Evolutionary conservation across 441 rosid genomes (phyloP), one percentile per base, ranked within the genome.

Genomic region (Erodium moschatum): DNA sequence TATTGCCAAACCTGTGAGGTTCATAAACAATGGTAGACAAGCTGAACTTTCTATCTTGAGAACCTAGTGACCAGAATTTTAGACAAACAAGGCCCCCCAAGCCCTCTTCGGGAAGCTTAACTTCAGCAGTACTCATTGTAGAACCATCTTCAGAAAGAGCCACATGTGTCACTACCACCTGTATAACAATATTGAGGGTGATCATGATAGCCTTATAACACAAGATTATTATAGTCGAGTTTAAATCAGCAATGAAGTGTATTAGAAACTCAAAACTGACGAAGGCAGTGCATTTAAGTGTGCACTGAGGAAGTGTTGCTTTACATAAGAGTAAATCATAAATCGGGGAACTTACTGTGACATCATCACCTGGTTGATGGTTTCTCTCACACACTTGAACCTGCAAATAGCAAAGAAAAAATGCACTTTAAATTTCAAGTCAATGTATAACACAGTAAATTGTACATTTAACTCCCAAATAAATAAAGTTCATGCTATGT

Each of bases 321-420:
- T 67, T 10, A 38, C 52, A 75, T 67, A 72, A 69, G 33, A 62
- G 68, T 63, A 12, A 13, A 66, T 18, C 18, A 65, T 10, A 46
- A 66, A 65, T 2, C n/a, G 68, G 65, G 18, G 66, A 71, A 72
- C 75, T 72, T 82, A 95, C 98, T 83, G 89, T 89, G 79, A 89
- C 74, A 63, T 85, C 96, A 83, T 92, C 97, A 29, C 87, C 90
- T 13, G 98, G 97, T 74, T 95, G 99, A 82, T 95, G 93, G 78
- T 86, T 95, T 85, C 97, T 90, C 80, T 90, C 96, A 79, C 94
- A 91, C 68, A 89, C 92, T 82, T 87, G 93, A 80, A 89, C 89
- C 98, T 93, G 83, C 38, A 72, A 58, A 65, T 16, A 21, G 70
- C 27, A 80, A 8, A 70, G 29, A 71, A 31, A 58, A 64, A 71